Base-by-base conservation (phyloP, 2,329 filamentous ascomycete species). In the Xylariaceae sp. region DNA sequence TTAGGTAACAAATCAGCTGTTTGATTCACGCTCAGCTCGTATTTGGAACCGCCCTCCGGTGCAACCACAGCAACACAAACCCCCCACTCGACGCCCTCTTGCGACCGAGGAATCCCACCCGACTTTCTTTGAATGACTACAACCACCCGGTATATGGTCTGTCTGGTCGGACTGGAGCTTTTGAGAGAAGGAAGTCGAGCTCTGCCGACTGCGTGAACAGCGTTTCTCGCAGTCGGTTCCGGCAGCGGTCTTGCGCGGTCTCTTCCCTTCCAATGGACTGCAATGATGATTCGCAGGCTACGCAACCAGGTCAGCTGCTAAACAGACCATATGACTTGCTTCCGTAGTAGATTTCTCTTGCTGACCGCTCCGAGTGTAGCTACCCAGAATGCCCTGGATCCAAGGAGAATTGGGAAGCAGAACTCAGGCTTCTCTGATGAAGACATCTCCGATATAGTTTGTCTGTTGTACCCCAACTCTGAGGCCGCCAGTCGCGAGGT, bases 361-460 rank as follows among this genome's bases (percentile, higher is more conserved):
- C 58, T 62, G 43, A 55, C 45, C 20, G 20, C 42, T 50, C 37
- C 37, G 23, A 50, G 23, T 60, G 18, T 63, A 85, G 87, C 88
- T 53, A 96, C 92, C 16, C 92, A 96, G 71, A 87, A 86, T 70
- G 85, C 89, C 67, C 78, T 92, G 62, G 92, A 97, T 71, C 91
- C 91, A 41, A 85, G 91, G 60, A 87, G 91, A 52, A 72, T 90
- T 59, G 91, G 91, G 53, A 82, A 88, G 70, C 89, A 91, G 73
- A 90, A 91, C 70, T 95, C 91, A 41, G 91, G 90, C 53, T 86
- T 97, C 59, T 88, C 84, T 50, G 88, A 93, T 64, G 84, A 90
- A 62, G 93, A 96, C 71, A 84, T 95, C 48, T 85, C 90, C 59
- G 93, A 97, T 74, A 91, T 97, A 65, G 85, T 96, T 62, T 96